Conservation (phyloP, 495 filamentous ascomycete genomes). For the Staphylotrichum tortipilum region DNA sequence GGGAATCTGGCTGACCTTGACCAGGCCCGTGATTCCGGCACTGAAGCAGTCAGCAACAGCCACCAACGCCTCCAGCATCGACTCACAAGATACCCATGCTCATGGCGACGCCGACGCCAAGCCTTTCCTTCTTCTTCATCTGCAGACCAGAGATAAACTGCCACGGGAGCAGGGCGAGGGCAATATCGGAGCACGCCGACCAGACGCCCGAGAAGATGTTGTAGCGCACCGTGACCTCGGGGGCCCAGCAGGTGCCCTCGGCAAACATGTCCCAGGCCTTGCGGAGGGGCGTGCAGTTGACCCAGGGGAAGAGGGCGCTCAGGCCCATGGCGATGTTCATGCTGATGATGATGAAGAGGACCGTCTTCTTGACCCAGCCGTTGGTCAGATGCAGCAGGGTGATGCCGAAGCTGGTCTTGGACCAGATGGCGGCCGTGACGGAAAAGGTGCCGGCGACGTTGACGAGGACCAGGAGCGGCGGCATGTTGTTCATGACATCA, state of each 20-base stretch:
- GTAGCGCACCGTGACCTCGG: slow-evolving; percentile 11
- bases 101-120: slow-evolving; percentile 33
- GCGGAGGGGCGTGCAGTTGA: slow-evolving; percentile 24
- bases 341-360: slow-evolving; percentile 22
- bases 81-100: slow-evolving; percentile 35
- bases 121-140: slow-evolving; percentile 30
- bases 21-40: slow-evolving; percentile 15
- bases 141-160: slow-evolving; percentile 23
- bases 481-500: slow-evolving; percentile 4
- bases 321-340: slow-evolving; percentile 29
- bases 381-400: slow-evolving; percentile 27
- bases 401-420: slow-evolving; percentile 28
- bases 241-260: slow-evolving; percentile 29
- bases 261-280: slow-evolving; percentile 24
- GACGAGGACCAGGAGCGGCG: slow-evolving; percentile 4
- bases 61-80: too few species aligned
- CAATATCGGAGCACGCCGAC: slow-evolving; percentile 11
- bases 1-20: slow-evolving; percentile 9
- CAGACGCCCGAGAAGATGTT: slow-evolving; percentile 14
- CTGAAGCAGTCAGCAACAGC: background rate
- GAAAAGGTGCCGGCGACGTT: slow-evolving; percentile 12
- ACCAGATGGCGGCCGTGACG: slow-evolving; percentile 17
- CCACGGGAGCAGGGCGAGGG: background rate
- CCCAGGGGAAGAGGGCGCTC: slow-evolving; percentile 27
- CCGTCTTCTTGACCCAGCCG: slow-evolving; percentile 12